A percentile compares a stretch with the other conserved stretches of the same genome.
phyloP scores from a whole-genome alignment of 208 protist species.

The Tetramitus jugosus region DNA sequence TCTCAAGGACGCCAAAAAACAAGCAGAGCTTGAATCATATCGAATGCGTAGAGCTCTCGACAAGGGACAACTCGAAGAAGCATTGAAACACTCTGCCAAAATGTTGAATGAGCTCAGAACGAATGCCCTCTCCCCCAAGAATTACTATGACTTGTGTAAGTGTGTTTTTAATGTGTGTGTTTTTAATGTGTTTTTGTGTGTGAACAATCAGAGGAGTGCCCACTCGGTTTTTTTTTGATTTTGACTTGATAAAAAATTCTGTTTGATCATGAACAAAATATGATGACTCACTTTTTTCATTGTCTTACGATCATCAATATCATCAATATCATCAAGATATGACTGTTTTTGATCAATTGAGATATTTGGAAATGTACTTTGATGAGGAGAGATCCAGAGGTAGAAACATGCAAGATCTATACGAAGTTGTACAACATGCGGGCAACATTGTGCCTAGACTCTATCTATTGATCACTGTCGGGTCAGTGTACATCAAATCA shows the following conservation, averaged over 20 bases:
- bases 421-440: constrained; percentile 93
- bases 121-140: constrained; percentile 80
- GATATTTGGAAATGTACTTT: constrained; percentile 72
- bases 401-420: constrained; percentile 61
- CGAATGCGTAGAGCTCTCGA: constrained; percentile 34
- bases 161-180: background rate
- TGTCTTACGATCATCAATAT: background rate
- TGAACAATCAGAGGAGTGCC: too few species aligned
- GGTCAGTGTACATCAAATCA: constrained; percentile 82
- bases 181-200: too few species aligned
- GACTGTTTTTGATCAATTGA: constrained; percentile 76
- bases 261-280: background rate
- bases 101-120: constrained; percentile 91
- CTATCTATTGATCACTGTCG: constrained; percentile 91
- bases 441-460: constrained; percentile 94
- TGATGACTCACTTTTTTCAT: background rate
- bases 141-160: constrained; percentile 93
- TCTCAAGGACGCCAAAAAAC: background rate
- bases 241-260: background rate
- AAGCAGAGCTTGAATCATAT: background rate
- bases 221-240: background rate
- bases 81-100: constrained; percentile 64
- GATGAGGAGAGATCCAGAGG: constrained; percentile 52
- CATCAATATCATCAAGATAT: constrained; percentile 50
- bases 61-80: constrained; percentile 66